A percentile compares a stretch with the other conserved stretches of the same genome.
phyloP scores from a whole-genome alignment of 1,284 basidiomycete species.

The Ceratobasidium sp. region DNA sequence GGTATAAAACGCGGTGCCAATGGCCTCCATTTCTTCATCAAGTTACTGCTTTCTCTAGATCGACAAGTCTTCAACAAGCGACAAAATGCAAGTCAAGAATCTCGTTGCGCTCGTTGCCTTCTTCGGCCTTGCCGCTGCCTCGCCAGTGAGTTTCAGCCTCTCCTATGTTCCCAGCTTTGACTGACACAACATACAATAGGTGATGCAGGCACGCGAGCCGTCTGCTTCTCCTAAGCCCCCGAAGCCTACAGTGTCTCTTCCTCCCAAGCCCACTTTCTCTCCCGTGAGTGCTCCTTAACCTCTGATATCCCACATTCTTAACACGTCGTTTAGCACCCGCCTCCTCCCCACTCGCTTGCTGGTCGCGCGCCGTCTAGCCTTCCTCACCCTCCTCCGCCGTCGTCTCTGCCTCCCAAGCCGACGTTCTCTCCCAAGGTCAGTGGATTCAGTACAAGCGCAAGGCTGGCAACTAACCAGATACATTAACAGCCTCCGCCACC shows the following conservation, averaged over 20 bases:
- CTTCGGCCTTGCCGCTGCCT: conserved; percentile 38
- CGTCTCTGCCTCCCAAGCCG: conserved; percentile 34
- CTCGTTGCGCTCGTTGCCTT: conserved; percentile 21
- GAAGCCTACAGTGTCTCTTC: conserved; percentile 6
- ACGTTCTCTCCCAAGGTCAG: conserved; percentile 24
- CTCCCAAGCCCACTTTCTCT: conserved; percentile 36
- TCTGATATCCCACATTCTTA: neutral
- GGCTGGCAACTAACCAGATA: too few species aligned
- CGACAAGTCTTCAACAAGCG: neutral
- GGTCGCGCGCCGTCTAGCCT: conserved; percentile 25
- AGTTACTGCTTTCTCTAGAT: neutral
- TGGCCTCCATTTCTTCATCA: neutral
- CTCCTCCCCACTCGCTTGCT: conserved; percentile 26
- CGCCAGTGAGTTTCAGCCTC: conserved; percentile 10
- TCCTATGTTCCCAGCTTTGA: neutral
- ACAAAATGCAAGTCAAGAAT: conserved; percentile 42
- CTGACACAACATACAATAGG: neutral
- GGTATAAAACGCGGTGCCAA: conserved; percentile 10
- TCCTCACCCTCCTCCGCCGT: conserved; percentile 19
- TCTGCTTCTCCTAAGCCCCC: conserved; percentile 20
- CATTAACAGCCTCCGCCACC: neutral
- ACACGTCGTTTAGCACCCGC: neutral
- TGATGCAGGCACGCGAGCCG: conserved; percentile 28
- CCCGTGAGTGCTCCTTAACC: neutral
- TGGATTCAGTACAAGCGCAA: too few species aligned